phyloP scores from a whole-genome alignment of 176 grass and related monocot species.

The Oryza glumipatula region DNA sequence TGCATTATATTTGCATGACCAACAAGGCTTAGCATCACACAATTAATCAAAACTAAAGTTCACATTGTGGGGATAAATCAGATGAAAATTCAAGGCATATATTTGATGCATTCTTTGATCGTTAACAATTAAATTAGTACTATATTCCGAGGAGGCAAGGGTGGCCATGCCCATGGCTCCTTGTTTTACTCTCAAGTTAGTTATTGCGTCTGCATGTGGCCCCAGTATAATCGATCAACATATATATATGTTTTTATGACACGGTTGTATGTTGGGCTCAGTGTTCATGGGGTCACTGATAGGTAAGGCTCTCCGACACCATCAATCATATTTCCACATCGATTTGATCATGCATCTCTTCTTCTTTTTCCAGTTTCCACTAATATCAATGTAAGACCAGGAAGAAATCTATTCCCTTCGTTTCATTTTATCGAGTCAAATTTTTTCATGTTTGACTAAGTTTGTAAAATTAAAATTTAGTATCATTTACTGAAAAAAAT shows the following conservation, averaged over 20 bases:
- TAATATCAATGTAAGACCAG: background rate
- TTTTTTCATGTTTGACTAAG: too few relatives aligned
- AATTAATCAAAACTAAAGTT: constrained; percentile 10
- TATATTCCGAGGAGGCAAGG: background rate
- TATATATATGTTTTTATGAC: background rate
- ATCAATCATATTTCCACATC: constrained; percentile 43
- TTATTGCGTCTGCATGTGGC: constrained; percentile 41
- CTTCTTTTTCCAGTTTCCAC: background rate
- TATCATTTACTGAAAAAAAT: too few relatives aligned
- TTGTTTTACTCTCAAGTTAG: constrained; percentile 32
- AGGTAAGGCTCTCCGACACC: constrained; percentile 55
- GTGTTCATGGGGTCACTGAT: constrained; percentile 46
- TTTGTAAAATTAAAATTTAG: too few relatives aligned
- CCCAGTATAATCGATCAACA: background rate
- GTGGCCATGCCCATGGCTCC: background rate
- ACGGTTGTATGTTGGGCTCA: constrained; percentile 32
- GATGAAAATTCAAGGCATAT: constrained; percentile 24
- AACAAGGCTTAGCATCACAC: constrained; percentile 24
- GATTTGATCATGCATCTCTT: background rate
- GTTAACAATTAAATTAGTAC: constrained; percentile 43
- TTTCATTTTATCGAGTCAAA: too few relatives aligned
- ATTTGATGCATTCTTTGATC: constrained; percentile 5
- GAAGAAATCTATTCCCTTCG: background rate
- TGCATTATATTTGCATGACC: background rate
- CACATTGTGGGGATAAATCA: background rate